phyloP scores from a whole-genome alignment of 2,329 filamentous ascomycete species.

The Trichoderma pleuroti region DNA sequence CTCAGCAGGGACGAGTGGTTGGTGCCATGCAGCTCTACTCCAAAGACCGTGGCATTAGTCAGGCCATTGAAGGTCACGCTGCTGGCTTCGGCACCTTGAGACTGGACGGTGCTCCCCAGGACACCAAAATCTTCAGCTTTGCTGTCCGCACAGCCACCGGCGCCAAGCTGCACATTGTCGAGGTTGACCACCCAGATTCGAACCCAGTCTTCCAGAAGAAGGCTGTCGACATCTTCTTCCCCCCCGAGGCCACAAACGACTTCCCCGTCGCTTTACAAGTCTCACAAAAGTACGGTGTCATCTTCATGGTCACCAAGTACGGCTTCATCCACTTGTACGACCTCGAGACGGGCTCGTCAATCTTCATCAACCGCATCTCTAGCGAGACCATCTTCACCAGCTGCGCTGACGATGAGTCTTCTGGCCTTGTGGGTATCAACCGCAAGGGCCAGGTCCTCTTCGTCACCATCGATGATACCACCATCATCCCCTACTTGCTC shows the following conservation, averaged over 20 bases:
- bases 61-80: conserved; percentile 95
- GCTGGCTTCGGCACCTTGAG: conserved; percentile 88
- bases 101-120: conserved; percentile 81
- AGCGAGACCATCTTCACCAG: conserved; percentile 99
- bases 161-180: conserved; percentile 95
- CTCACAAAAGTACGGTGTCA: conserved; percentile 91
- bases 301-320: conserved; percentile 98
- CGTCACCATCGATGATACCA: conserved; percentile 88
- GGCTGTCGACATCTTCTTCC: conserved; percentile 96
- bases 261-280: conserved; percentile 98
- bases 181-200: conserved; percentile 87
- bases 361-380: conserved; percentile 99
- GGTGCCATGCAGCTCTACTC: conserved; percentile 98
- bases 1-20: conserved; percentile 87
- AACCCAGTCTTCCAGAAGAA: conserved; percentile 94
- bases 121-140: conserved; percentile 96
- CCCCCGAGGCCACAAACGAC: conserved; percentile 89
- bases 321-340: conserved; percentile 99
- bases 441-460: conserved; percentile 95
- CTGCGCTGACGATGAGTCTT: conserved; percentile 74
- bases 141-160: conserved; percentile 85
- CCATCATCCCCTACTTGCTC: conserved; percentile 88
- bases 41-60: conserved; percentile 91
- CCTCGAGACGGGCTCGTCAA: conserved; percentile 88
- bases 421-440: conserved; percentile 92